Percentiles rank a stretch among this genome's conserved stretches.
These are phyloP conservation scores for Pleurotus tuber-regium DNA, from an alignment of 768 basidiomycete species.

Conservation along the genomic window DNA sequence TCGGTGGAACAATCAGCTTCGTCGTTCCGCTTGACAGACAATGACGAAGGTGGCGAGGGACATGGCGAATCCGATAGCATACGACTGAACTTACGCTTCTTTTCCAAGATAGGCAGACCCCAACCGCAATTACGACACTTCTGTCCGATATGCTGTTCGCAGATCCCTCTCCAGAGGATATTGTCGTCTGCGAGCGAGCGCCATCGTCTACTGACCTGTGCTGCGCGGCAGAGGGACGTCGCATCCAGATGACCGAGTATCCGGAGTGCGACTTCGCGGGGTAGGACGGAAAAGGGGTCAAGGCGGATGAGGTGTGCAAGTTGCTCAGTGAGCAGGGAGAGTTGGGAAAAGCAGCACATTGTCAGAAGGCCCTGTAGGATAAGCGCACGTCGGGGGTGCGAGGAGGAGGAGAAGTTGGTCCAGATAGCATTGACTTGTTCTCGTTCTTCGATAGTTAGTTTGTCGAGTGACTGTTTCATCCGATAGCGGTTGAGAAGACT, in stretches of 20 bases:
- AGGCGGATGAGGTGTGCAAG: constrained; percentile 91
- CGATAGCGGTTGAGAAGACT: constrained; percentile 11
- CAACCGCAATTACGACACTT: constrained; percentile 97
- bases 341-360: constrained; percentile 99
- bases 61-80: constrained; percentile 37
- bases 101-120: constrained; percentile 91
- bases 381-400: constrained; percentile 85
- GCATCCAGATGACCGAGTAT: constrained; percentile 90
- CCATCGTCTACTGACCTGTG: constrained; percentile 88
- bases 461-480: constrained; percentile 77
- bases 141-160: constrained; percentile 97
- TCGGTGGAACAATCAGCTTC: constrained; percentile 19
- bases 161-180: constrained; percentile 92
- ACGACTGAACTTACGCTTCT: constrained; percentile 47
- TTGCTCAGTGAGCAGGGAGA: constrained; percentile 92
- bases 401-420: constrained; percentile 95
- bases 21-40: constrained; percentile 35
- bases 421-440: constrained; percentile 89
- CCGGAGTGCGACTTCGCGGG: constrained; percentile 85
- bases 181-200: constrained; percentile 91
- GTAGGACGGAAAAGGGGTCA: constrained; percentile 90
- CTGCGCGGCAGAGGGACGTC: constrained; percentile 88
- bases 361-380: constrained; percentile 96
- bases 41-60: constrained; percentile 19
- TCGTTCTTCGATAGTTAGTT: constrained; percentile 80